Conservation (phyloP, 768 basidiomycete species). For the Paxillus involutus region DNA sequence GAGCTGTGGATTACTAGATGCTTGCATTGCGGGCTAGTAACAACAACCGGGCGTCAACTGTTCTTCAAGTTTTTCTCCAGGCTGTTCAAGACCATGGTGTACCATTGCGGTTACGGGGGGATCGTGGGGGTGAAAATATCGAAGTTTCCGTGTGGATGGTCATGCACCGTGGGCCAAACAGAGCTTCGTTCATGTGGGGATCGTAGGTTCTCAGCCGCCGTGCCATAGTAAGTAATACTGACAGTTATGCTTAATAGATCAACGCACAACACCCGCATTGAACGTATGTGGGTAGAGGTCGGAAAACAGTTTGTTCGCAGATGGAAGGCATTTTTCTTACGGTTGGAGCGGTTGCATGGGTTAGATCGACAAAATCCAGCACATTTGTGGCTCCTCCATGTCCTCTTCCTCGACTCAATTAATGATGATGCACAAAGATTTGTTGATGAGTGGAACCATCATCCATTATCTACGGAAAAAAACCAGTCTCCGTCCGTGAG, state of each 20-base stretch:
- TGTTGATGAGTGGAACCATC: background rate
- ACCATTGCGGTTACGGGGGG: conserved; percentile 33
- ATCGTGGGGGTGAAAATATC: conserved; percentile 41
- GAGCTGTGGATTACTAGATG: too few relatives aligned
- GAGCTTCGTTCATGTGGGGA: conserved; percentile 40
- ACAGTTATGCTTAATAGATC: conserved; percentile 4
- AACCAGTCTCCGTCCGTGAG: too few relatives aligned
- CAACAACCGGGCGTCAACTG: too few relatives aligned
- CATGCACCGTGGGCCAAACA: conserved; percentile 7
- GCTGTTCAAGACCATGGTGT: conserved; percentile 22
- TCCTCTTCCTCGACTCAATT: background rate
- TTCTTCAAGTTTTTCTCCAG: background rate
- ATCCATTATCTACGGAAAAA: too few relatives aligned
- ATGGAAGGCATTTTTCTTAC: conserved; percentile 29
- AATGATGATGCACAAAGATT: background rate
- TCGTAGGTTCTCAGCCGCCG: conserved; percentile 12
- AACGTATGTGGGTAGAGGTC: conserved; percentile 30
- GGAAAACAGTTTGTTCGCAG: conserved; percentile 21
- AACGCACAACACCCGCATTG: conserved; percentile 27
- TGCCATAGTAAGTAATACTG: too few relatives aligned
- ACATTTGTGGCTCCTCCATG: background rate
- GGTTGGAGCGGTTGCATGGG: background rate
- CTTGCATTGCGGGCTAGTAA: too few relatives aligned
- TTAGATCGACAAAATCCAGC: background rate
- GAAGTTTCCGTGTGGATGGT: conserved; percentile 28